Base-by-base conservation (phyloP, 306 rosid species). In the Vigna trinervia region DNA sequence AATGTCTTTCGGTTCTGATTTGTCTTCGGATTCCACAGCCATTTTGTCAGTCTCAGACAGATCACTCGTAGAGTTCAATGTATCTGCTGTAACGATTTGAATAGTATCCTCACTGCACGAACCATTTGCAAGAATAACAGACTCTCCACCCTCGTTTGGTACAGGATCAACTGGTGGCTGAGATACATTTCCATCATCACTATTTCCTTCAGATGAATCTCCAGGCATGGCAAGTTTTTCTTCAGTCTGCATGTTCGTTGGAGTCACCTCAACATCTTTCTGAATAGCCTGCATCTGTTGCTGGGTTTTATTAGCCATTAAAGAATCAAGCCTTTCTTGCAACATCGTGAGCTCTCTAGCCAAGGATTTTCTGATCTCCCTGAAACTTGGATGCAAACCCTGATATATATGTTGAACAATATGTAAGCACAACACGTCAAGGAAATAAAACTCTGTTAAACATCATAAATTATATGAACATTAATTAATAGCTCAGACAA, bases 291-390 rank as follows among this genome's bases (percentile, higher is more conserved):
- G 59, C 48, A 46, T 36, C 52, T 81, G 50, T 59, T 69, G 82
- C 74, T 74, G 75, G 75, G 81, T 72, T 39, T 75, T 78, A 58
- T 57, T 63, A 0, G 47, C 30, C 15, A 30, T 34, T n/a, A 87
- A 5, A 61, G 83, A 85, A 75, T 94, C 98, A 9, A 92, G 89
- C 83, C 72, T 88, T 59, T 89, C 98, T 73, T 94, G 94, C 80
- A 94, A 81, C 26, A 62, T 67, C 56, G 77, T 87, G 6, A 94
- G 97, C 85, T 90, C 97, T 70, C 81, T 94, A 12, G 94, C 98
- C 84, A 94, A 76, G 8, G 98, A 87, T 81, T 92, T 94, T 69
- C 97, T 88, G 8, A 78, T 66, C 66, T 90, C 98, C 81, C 97
- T 92, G 6, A 81, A 63, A 80, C 80, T 86, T 28, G 94, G 86